Conservation (phyloP, 306 rosid species). For the Leucaena leucocephala region DNA sequence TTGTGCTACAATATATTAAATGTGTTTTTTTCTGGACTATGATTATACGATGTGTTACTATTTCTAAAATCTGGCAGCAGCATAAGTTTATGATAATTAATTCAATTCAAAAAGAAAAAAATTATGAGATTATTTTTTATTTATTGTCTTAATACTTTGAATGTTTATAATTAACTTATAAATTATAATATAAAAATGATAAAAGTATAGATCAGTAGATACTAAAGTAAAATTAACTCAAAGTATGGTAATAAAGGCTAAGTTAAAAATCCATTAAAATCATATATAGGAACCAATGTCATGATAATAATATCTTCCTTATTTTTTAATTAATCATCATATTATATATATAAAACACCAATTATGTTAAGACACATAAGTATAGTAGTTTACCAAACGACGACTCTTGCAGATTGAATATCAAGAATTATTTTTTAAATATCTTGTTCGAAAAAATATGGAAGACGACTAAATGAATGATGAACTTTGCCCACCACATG, state of each 20-base stretch:
- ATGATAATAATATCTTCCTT: not conserved
- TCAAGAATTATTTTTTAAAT: too few species aligned
- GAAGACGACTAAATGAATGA: not conserved
- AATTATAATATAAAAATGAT: too few species aligned
- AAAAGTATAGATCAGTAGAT: not conserved
- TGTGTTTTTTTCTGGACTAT: not conserved
- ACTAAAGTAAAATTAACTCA: not conserved
- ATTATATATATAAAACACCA: not conserved
- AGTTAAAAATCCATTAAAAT: too few species aligned
- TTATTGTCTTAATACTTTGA: not conserved
- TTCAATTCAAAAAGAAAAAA: too few species aligned
- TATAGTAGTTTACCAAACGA: not conserved
- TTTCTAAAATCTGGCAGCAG: too few species aligned
- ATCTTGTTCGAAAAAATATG: too few species aligned
- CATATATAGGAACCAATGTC: not conserved
- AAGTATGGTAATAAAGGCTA: too few species aligned
- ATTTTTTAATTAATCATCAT: not conserved
- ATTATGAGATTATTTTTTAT: too few species aligned
- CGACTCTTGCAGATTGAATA: not conserved
- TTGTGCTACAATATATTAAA: too few species aligned
- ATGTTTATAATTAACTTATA: too few species aligned
- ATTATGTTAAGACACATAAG: not conserved
- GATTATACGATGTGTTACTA: too few species aligned
- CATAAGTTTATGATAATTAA: too few species aligned
- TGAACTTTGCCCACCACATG: not conserved